Base-by-base conservation (phyloP, 441 rosid species). In the Populus trichocarpa region DNA sequence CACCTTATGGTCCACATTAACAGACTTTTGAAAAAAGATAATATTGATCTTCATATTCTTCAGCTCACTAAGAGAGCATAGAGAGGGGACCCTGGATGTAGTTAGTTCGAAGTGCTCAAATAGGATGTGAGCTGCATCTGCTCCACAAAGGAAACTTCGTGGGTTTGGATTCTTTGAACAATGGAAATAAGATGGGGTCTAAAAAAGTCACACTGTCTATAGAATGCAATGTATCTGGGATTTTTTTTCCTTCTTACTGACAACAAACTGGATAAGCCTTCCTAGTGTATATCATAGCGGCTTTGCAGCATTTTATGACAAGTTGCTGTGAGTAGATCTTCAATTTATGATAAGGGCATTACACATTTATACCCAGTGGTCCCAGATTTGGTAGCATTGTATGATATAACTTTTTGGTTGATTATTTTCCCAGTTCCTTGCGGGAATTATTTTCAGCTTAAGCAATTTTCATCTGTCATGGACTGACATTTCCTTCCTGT, bases 1-100 rank as follows among this genome's bases (percentile, higher is more conserved):
- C 97, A 3, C 93, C 95, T 9, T 85, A 89, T 30, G 92, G 88
- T 83, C 89, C 95, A 64, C 89, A 78, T 61, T 92, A 88, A 83
- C 77, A 68, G 74, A 35, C 59, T 33, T 46, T 20, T 8, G 33
- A 50, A 14, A 20, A 67, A 36, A 42, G 30, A 70, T 10, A 71
- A 38, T 64, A 71, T 2, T 75, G 80, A 82, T 77, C 35, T 73
- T 81, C 80, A 68, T 77, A 69, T 46, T 38, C 70, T 70, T 74
- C 79, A 78, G 35, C 78, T 70, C 72, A 73, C 73, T 72, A 69
- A 73, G 67, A 73, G 71, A 71, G 59, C 70, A 76, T 23, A 53
- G 18, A 73, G 67, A 79, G 76, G 80, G 75, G 85, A 76, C 81
- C 81, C 71, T 46, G 9, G 77, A 64, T 70, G 78, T 77, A 79